Evolutionary conservation across 1,284 basidiomycete species (phyloP), one percentile per base, ranked within the genome.

Genomic region (Xerocomus amazonicus): DNA sequence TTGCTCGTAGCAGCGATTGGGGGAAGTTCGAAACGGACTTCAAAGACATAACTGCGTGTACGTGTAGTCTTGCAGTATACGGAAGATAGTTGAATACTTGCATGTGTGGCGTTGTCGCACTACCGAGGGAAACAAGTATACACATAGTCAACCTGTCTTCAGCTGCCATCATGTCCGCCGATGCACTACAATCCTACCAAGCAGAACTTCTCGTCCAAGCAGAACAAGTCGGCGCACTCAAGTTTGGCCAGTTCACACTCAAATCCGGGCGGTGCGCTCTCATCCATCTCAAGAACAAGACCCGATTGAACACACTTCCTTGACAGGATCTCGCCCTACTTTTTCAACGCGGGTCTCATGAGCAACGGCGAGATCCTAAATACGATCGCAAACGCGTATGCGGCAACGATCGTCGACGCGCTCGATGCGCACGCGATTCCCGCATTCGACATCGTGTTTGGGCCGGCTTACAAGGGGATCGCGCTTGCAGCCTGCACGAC

Each of bases 381-480:
- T 35, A 78, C 86, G 7, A 76, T 97, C 27, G 87, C 93, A 8
- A 76, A 79, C n/a, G 92, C 95, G 13, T 98, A 97, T 61, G 92
- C 96, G 4, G 70, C 83, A 2, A 90, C 89, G n/a, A 85, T 93
- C 61, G 26, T 70, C 10, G 55, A 67, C 13, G 73, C 74, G 0
- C 71, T 79, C 46, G 65, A 75, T 27, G 59, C 75, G 9, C 56
- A 67, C 5, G 55, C 76, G 2, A 68, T 89, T 13, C 84, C 85
- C 2, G 60, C 76, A 47, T 97, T 97, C 60, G 93, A 97, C 61
- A 81, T 98, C 38, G 78, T 98, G 28, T 97, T 98, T 63, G 97
- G 96, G 0, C 97, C 96, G 0, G 96, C 97, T 3, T 99, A 99
- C 77, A 99, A 99, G 73, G 96, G 94, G 36, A 99, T 99, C 63